These are phyloP conservation scores for Wickerhamiella australiensis DNA, from an alignment of 805 yeast genomes.

Conservation along the genomic window DNA sequence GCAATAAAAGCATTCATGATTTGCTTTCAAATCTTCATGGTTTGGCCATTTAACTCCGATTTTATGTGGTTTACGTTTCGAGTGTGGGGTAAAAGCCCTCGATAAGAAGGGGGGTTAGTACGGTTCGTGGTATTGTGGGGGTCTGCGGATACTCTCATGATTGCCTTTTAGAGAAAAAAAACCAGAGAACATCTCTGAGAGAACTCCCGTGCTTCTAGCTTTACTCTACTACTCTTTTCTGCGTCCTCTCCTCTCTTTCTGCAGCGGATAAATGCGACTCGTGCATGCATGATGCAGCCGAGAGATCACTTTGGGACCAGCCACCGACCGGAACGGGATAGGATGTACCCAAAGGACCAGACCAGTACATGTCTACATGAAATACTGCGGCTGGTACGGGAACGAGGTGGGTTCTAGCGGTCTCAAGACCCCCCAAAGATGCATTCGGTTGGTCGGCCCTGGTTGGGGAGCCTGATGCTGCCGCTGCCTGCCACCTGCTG, in stretches of 20 bases:
- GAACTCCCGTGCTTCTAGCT: too few relatives aligned
- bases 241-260: background rate
- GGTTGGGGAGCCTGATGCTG: background rate
- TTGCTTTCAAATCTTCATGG: background rate
- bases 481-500: background rate
- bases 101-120: background rate
- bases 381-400: background rate
- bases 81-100: background rate
- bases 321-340: background rate
- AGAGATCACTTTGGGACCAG: conserved; percentile 1
- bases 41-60: background rate
- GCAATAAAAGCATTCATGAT: background rate
- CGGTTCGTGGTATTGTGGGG: background rate
- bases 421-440: background rate
- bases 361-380: background rate
- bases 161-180: too few relatives aligned
- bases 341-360: background rate
- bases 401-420: too few relatives aligned
- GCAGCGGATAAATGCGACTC: conserved; percentile 4
- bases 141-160: too few relatives aligned
- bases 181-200: too few relatives aligned
- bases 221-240: background rate
- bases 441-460: background rate
- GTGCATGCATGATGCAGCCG: background rate
- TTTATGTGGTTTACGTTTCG: background rate